Evolutionary conservation across 148 eudicot genomes (phyloP), one percentile per base, ranked within the genome.

Genomic region (Rhododendron vialii): DNA sequence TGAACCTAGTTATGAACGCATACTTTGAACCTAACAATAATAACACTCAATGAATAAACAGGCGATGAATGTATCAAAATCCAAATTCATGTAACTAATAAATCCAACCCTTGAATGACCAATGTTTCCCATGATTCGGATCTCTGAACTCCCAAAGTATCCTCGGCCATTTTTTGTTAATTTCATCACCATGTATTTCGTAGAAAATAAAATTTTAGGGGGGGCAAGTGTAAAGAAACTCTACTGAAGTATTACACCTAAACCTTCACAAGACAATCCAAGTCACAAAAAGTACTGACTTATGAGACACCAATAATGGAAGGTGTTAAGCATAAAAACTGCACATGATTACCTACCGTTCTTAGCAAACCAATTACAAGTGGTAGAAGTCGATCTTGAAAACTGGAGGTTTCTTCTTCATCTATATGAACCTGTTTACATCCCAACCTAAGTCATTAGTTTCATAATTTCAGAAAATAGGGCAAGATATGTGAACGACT

Each of bases 311-410:
- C 20, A 24, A 78, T n/a, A 48, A 30, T 22, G 55, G 65, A 76
- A 65, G 30, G 53, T 22, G 48, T 81, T n/a, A 36, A 67, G 15
- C 36, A 86, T 69, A 55, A n/a, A 83, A 59, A 83, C 53, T 63
- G 53, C 17, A 61, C 33, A 65, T 61, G 7, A 53, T 75, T 78
- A 88, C 98, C 92, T 86, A 95, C 99, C 43, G 98, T 95, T 93
- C 98, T 95, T 78, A 98, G 96, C 91, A 98, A 88, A 74, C 99
- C 98, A 90, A 98, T 92, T 75, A 94, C 84, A 85, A 94, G 88
- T 35, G 99, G 99, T 48, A 98, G 93, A 89, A 98, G 94, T 87
- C 83, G 93, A 89, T 98, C 98, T 88, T 90, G 95, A 84, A 93
- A 90, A 85, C 85, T 91, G 57, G 96, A 91, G 55, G 92, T 84